phyloP scores from a whole-genome alignment of 1,284 basidiomycete species.

The Flammula alnicola region DNA sequence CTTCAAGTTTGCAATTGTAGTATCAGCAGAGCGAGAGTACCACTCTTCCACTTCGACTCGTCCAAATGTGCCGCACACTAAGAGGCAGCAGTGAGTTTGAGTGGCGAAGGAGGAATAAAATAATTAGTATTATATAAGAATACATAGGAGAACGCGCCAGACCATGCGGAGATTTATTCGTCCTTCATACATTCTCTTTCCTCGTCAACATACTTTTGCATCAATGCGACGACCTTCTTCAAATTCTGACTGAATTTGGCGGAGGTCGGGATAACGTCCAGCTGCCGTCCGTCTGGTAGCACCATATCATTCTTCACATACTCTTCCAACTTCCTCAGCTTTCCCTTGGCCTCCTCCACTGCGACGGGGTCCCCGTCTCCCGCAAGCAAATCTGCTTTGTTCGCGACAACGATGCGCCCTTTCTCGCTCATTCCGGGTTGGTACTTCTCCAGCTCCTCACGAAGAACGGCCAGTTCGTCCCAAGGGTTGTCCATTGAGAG shows the following conservation, averaged over 20 bases:
- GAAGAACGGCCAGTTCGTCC: constrained; percentile 75
- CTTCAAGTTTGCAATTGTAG: too few species aligned
- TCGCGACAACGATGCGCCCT: constrained; percentile 85
- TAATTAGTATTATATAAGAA: constrained; percentile 14
- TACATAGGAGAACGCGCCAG: constrained; percentile 12
- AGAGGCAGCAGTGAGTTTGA: too few species aligned
- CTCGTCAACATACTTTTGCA: constrained; percentile 69
- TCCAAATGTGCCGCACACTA: too few species aligned
- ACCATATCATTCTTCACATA: constrained; percentile 57
- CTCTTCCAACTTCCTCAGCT: constrained; percentile 58
- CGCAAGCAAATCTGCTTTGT: constrained; percentile 89
- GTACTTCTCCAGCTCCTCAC: constrained; percentile 86
- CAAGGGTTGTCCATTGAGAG: constrained; percentile 75
- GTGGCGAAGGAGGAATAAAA: too few species aligned
- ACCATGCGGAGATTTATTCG: constrained; percentile 3
- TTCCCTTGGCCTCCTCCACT: constrained; percentile 60
- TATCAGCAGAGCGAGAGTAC: too few species aligned
- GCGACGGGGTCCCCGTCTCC: constrained; percentile 46
- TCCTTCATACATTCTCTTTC: constrained; percentile 40
- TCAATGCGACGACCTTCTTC: constrained; percentile 62
- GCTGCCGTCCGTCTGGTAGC: constrained; percentile 35
- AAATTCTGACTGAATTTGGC: constrained; percentile 85
- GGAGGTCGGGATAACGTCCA: constrained; percentile 79
- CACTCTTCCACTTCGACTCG: too few species aligned
- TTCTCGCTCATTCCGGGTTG: constrained; percentile 78